Percentiles rank a stretch among this genome's conserved stretches.
phyloP scores from a whole-genome alignment of 305 asterid genomes.

The Ajuga reptans region DNA sequence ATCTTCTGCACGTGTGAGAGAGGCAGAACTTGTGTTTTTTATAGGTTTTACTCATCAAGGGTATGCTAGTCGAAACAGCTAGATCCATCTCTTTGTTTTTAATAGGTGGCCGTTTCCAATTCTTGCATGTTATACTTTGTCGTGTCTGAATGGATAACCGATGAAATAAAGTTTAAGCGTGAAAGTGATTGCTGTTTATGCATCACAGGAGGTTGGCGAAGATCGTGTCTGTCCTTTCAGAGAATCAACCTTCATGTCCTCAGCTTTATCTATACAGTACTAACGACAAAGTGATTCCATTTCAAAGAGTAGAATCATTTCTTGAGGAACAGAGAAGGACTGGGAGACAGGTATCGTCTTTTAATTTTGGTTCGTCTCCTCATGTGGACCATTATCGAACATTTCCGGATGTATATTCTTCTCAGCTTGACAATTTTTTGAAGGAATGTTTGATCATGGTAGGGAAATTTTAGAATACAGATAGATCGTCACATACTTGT shows the following conservation, averaged over 20 bases:
- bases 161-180: not conserved
- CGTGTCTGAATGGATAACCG: not conserved
- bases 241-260: conserved; percentile 64
- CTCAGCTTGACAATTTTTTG: conserved; percentile 48
- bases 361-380: conserved; percentile 65
- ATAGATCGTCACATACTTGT: too few species aligned
- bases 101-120: not conserved
- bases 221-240: conserved; percentile 36
- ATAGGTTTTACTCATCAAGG: not conserved
- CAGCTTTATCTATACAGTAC: conserved; percentile 77
- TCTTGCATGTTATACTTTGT: not conserved
- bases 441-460: conserved; percentile 33
- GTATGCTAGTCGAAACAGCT: not conserved
- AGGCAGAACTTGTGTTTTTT: not conserved
- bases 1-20: not conserved
- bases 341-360: conserved; percentile 46
- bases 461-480: conserved; percentile 21
- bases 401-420: conserved; percentile 45
- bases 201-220: conserved; percentile 53
- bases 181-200: not conserved
- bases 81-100: not conserved
- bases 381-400: conserved; percentile 83
- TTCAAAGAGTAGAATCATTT: conserved; percentile 49
- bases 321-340: conserved; percentile 48
- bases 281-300: conserved; percentile 76